Evolutionary conservation across 169 alveolate species (phyloP).

Genomic region (Theileria annulata): DNA sequence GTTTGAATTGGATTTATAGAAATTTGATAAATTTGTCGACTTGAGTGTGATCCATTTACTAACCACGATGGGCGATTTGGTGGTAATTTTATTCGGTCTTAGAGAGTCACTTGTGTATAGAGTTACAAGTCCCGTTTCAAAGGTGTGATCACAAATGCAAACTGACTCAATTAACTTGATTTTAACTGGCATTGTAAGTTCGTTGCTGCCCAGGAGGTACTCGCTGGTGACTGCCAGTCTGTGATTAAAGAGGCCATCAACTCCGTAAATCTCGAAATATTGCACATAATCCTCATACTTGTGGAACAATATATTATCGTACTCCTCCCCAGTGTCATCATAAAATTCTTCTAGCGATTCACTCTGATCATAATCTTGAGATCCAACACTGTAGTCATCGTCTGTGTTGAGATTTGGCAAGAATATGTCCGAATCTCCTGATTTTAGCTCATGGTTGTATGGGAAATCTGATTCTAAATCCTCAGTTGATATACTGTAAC

Average conservation of each 20-base stretch:
- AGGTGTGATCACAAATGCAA: conserved; percentile 44
- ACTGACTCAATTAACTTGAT: conserved; percentile 20
- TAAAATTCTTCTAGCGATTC: not conserved
- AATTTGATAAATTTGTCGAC: conserved; percentile 31
- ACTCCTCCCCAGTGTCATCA: not conserved
- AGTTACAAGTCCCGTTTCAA: conserved; percentile 55
- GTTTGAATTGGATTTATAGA: not conserved
- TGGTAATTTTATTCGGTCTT: conserved; percentile 56
- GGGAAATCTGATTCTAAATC: not conserved
- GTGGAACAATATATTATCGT: not conserved
- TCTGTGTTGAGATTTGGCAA: not conserved
- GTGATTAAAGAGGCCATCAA: conserved; percentile 36
- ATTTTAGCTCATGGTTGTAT: not conserved
- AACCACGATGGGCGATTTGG: conserved; percentile 24
- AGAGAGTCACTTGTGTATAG: conserved; percentile 54
- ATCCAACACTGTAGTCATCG: not conserved
- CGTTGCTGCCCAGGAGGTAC: conserved; percentile 49
- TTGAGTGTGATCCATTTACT: conserved; percentile 60
- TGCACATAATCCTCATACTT: conserved; percentile 26
- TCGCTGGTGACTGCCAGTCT: conserved; percentile 25
- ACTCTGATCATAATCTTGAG: not conserved
- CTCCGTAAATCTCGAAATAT: conserved; percentile 32
- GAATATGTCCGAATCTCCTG: not conserved
- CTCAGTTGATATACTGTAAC: conserved; percentile 16
- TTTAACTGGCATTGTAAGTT: conserved; percentile 37